These are phyloP conservation scores for Cyclotella kingstonii DNA, from an alignment of 108 stramenopile genomes.

Conservation along the genomic window DNA sequence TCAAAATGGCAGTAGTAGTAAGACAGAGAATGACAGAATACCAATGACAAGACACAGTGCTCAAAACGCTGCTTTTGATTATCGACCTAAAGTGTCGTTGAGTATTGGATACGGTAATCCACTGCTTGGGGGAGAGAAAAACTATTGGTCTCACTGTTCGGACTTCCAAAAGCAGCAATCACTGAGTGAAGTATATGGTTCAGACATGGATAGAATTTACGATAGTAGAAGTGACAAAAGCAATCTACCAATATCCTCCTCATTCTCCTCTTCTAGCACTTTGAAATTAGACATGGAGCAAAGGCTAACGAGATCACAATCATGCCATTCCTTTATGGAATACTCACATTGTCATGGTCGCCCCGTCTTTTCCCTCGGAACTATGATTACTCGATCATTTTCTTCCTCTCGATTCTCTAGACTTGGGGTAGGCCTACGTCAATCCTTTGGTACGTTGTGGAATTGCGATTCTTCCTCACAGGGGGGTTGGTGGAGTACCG, in stretches of 20 bases:
- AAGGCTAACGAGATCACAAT: slow-evolving; percentile 11
- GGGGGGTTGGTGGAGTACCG: slow-evolving; percentile 4
- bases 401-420: slow-evolving; percentile 20
- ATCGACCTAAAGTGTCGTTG: slow-evolving; percentile 24
- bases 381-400: slow-evolving; percentile 30
- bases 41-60: neutral
- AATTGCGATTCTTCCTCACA: neutral
- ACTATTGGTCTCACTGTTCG: slow-evolving; percentile 9
- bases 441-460: slow-evolving; percentile 18
- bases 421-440: slow-evolving; percentile 29
- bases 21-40: neutral
- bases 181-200: neutral
- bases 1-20: neutral
- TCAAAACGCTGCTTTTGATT: neutral
- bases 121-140: slow-evolving; percentile 2
- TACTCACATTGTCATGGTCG: slow-evolving; percentile 24
- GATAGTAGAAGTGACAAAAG: too few species aligned
- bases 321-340: slow-evolving; percentile 23
- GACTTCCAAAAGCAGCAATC: neutral
- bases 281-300: slow-evolving; percentile 32
- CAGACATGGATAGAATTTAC: neutral
- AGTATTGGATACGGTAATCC: slow-evolving; percentile 25
- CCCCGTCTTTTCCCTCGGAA: slow-evolving; percentile 18
- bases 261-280: neutral
- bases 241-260: neutral